Base-by-base conservation (phyloP, 2,329 filamentous ascomycete genomes). In the Penicillium vulpinum region DNA sequence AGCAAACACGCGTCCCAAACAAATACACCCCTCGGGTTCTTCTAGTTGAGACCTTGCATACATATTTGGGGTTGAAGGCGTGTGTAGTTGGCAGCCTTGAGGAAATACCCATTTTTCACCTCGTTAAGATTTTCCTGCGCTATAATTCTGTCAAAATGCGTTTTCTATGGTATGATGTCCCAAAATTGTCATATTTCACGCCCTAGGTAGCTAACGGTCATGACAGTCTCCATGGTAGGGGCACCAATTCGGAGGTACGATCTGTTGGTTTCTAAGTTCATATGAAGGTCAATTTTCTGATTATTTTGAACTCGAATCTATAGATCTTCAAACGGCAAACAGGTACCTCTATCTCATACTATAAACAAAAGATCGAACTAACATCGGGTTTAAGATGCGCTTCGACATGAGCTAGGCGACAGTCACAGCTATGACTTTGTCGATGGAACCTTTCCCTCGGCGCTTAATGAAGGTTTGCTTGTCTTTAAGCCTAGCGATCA, bases 191-290 rank as follows among this genome's bases (percentile, higher is more conserved):
- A 11, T 6, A 18, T 26, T 36, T 26, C 18, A 49, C 1, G 35
- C 18, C 16, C 11, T 15, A 18, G 10, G 22, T 24, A n/a, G 26
- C 13, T 54, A 18, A 53, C 26, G 8, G 11, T 13, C 4, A 22
- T 16, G 29, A 16, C 35, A 59, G 67, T 51, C 56, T 69, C 10
- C 67, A 69, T 60, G 66, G 66, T 33, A 46, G 54, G 36, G 67
- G 66, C 13, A 62, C 59, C 29, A 67, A 67, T 40, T 59, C 60
- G 33, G 57, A 57, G 16, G 60, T 67, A 45, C 61, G 57, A 38
- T 38, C 5, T 38, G 10, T 38, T 21, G 16, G 8, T 28, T 7
- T 21, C 11, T 15, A 10, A 8, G 24, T 38, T 48, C n/a, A 38
- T 28, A 21, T 48, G 18, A 26, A 29, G 22, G 16, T 22, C 11